A percentile compares a stretch with the other conserved stretches of the same genome.
Conservation (phyloP, 352 stramenopile species). For the Phytophthora sp. region DNA sequence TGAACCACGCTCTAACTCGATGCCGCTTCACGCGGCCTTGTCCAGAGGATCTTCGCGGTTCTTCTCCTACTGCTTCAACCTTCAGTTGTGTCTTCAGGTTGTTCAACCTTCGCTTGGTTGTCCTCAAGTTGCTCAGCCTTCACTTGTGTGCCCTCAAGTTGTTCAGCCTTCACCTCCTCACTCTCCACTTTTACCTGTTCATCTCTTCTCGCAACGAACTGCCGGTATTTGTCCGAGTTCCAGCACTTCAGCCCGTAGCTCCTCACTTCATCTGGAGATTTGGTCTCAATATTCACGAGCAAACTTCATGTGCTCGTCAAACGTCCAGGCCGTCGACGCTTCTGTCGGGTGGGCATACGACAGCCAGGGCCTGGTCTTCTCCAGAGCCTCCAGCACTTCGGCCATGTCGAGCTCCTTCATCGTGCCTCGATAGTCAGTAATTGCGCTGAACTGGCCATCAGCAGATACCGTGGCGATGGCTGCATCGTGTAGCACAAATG, state of each 20-base stretch:
- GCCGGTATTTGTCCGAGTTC: not conserved
- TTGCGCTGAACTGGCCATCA: too few species aligned
- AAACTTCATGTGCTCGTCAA: conserved; percentile 1
- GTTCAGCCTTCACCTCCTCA: not conserved
- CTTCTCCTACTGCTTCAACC: not conserved
- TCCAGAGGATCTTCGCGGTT: not conserved
- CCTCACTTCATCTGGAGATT: not conserved
- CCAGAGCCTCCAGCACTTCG: not conserved
- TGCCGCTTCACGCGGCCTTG: not conserved
- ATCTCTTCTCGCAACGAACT: not conserved
- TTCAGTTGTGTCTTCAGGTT: not conserved
- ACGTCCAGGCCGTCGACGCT: not conserved
- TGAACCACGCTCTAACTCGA: conserved; percentile 9
- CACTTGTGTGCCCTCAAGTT: not conserved
- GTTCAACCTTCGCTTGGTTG: not conserved
- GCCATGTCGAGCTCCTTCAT: not conserved
- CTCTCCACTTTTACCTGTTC: not conserved
- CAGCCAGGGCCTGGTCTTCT: not conserved
- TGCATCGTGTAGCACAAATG: too few species aligned
- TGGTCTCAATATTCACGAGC: not conserved
- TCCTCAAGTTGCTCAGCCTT: not conserved
- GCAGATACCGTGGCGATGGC: too few species aligned
- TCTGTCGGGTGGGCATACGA: not conserved
- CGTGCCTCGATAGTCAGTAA: too few species aligned
- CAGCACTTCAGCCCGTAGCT: conserved; percentile 4